phyloP scores from a whole-genome alignment of 169 alveolate genomes.

The Cytauxzoon felis region DNA sequence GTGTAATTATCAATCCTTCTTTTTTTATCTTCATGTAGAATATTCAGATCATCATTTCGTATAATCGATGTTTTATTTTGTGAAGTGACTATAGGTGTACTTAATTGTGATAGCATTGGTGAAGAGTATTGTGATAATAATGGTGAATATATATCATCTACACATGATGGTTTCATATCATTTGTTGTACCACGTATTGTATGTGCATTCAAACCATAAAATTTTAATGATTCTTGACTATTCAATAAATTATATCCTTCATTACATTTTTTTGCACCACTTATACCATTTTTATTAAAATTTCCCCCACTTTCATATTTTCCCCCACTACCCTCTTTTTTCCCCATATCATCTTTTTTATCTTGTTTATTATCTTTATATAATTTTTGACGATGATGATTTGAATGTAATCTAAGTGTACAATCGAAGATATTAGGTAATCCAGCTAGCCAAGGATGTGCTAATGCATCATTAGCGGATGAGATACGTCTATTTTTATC shows the following conservation, averaged over 20 bases:
- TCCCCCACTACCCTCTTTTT: not conserved
- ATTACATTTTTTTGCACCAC: not conserved
- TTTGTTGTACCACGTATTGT: slow-evolving; percentile 10
- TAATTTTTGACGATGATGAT: not conserved
- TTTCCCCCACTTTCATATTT: not conserved
- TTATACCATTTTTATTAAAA: not conserved
- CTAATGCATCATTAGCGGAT: slow-evolving; percentile 77
- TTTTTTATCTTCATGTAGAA: too few species aligned
- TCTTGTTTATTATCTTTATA: not conserved
- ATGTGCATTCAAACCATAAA: too few species aligned
- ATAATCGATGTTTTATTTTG: not conserved
- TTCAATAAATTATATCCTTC: too few species aligned
- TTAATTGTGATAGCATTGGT: too few species aligned
- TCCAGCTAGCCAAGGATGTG: slow-evolving; percentile 85
- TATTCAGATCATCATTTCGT: too few species aligned
- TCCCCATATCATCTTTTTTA: not conserved
- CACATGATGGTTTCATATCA: too few species aligned
- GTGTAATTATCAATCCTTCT: slow-evolving; percentile 5
- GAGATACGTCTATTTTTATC: slow-evolving; percentile 78
- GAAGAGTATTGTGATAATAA: too few species aligned
- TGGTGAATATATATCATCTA: too few species aligned
- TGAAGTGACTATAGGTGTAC: too few species aligned
- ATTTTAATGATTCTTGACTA: too few species aligned
- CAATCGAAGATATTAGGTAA: slow-evolving; percentile 55
- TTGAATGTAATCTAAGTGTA: slow-evolving; percentile 17